Base-by-base conservation (phyloP, 2,329 filamentous ascomycete species). In the Escovopsis sp. region DNA sequence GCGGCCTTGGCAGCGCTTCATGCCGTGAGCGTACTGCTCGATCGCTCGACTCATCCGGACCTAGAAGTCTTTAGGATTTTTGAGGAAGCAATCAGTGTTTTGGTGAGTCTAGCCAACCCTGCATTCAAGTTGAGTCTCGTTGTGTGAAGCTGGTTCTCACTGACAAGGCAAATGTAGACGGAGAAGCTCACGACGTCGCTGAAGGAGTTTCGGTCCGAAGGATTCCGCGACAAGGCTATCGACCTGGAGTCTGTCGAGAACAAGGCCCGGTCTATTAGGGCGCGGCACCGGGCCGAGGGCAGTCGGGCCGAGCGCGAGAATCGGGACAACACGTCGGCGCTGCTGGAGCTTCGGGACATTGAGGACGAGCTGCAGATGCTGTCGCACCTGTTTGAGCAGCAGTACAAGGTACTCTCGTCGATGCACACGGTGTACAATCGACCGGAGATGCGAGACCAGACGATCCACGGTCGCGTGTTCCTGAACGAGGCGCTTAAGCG, bases 51-150 rank as follows among this genome's bases (percentile, higher is more conserved):
- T 0, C 70, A 78, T 43, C 68, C 67, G 0, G 70, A 78, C 32
- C 54, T 79, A 0, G 71, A 79, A 39, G 61, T 78, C 0, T 74
- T 78, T 39, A 65, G 72, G 2, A 72, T 79, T 1, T 78, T 79
- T 32, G 72, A 77, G 43, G 74, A 79, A 41, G 74, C 72, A 5
- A 72, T 79, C 23, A 74, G 72, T 11, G 68, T 76, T 16, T 46
- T 78, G 41, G 72, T 76, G 49, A 31, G 57, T 39, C 1, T 8
- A n/a, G n/a, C n/a, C 7, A 19, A 17, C 19, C 25, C 13, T 13
- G 9, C 3, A 17, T n/a, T 7, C 2, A n/a, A n/a, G n/a, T n/a
- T n/a, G n/a, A n/a, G n/a, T n/a, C n/a, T n/a, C n/a, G n/a, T n/a
- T n/a, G n/a, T n/a, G n/a, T n/a, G n/a, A n/a, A n/a, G n/a, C n/a